Base-by-base conservation (phyloP, 2,329 filamentous ascomycete species). In the Colletotrichum sp. region DNA sequence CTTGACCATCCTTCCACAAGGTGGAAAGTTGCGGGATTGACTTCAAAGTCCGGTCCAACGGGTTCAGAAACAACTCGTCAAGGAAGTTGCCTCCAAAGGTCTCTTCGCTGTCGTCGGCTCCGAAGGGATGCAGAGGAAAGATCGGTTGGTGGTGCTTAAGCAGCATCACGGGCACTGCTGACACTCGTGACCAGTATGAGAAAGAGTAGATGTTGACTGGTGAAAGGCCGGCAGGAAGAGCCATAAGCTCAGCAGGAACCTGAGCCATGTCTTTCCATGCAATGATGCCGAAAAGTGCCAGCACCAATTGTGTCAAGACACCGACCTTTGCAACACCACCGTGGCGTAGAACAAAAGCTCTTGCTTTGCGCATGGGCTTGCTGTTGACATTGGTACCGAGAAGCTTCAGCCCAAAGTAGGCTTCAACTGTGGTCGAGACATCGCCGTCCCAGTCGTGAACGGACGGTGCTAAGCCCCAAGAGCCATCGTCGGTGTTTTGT, bases 191-290 rank as follows among this genome's bases (percentile, higher is more conserved):
- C 70, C 70, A 72, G 70, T 72, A 67, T 1, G 70, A 67, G 16
- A 72, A 72, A 10, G 70, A 67, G 63, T 72, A 72, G 12, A 72
- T 67, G 34, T 72, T 67, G 63, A 67, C 52, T 4, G 70, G 70
- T 3, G 62, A 67, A 10, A 71, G 69, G 2, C 70, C 62, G 1
- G 62, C 63, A 12, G 70, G 70, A 6, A 72, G 62, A 12, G 63
- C 62, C 62, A 72, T 72, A 15, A 72, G 13, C 16, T 72, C 70
- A 6, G 70, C 70, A 8, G 70, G 70, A 5, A 72, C 70, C 8
- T 72, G 70, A 15, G 70, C 70, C 63, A 72, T 72, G 34, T 72
- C 70, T 10, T 67, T 60, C 70, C 70, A 72, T 5, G 49, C 52
- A 34, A 67, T 60, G 24, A 72, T 67, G 24, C 63, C 70, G n/a